Conservation (phyloP, 805 yeast species). For the Lachancea mirantina region DNA sequence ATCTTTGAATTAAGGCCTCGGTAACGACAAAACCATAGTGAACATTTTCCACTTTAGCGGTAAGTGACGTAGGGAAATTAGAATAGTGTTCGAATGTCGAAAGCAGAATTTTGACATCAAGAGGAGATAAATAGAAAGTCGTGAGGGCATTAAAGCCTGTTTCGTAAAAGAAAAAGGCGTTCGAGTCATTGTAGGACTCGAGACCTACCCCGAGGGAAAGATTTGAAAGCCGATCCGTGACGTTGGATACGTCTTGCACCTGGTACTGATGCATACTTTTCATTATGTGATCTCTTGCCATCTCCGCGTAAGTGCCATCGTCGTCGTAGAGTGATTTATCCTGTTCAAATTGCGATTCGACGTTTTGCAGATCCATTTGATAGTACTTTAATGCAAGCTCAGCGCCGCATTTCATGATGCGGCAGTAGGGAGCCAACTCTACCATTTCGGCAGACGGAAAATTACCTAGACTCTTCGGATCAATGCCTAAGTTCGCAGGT, state of each 20-base stretch:
- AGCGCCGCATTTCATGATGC: constrained; percentile 62
- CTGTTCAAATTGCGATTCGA: constrained; percentile 44
- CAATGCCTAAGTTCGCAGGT: constrained; percentile 41
- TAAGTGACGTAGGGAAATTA: constrained; percentile 59
- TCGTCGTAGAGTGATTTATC: constrained; percentile 58
- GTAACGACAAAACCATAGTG: constrained; percentile 57
- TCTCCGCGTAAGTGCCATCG: constrained; percentile 44
- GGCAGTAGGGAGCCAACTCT: constrained; percentile 44
- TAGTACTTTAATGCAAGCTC: constrained; percentile 48
- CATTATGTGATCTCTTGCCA: constrained; percentile 53
- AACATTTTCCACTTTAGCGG: constrained; percentile 62
- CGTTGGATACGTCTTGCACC: neutral
- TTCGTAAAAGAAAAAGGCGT: constrained; percentile 68
- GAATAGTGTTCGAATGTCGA: constrained; percentile 55
- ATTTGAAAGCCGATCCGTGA: constrained; percentile 13
- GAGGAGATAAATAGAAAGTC: constrained; percentile 61
- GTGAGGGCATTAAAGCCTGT: constrained; percentile 63
- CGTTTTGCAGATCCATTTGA: constrained; percentile 50
- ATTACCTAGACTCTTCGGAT: constrained; percentile 34
- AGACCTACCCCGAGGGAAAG: constrained; percentile 7
- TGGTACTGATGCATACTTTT: constrained; percentile 15
- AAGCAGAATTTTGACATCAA: constrained; percentile 71
- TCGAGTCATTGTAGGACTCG: constrained; percentile 31
- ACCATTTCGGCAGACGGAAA: constrained; percentile 50
- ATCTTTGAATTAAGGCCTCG: constrained; percentile 48